Evolutionary conservation across 2,329 filamentous ascomycete genomes (phyloP).

Genomic region (Torrubiella hemipterigena): DNA sequence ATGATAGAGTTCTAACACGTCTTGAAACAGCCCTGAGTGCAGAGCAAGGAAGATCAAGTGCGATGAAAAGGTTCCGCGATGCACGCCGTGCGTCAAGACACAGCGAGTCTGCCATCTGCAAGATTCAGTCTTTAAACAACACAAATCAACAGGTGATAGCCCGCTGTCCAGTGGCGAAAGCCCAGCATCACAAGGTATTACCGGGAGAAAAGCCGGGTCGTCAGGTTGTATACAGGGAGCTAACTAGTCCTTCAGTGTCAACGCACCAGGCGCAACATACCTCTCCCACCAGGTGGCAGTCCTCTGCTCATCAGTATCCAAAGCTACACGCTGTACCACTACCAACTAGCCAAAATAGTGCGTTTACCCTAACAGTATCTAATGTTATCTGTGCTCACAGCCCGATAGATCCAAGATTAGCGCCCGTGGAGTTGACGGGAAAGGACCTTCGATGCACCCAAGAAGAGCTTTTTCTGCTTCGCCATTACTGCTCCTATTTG

Average conservation of each 20-base stretch:
- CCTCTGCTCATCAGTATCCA: neutral
- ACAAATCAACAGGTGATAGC: neutral
- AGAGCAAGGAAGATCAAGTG: neutral
- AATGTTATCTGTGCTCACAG: neutral
- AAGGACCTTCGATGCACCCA: neutral
- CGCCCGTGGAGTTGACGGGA: neutral
- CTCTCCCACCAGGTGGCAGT: neutral
- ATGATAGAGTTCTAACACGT: neutral
- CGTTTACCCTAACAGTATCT: too few species aligned
- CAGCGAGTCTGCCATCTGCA: neutral
- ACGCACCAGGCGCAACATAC: neutral
- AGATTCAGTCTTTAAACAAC: neutral
- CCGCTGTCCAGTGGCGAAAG: too few species aligned
- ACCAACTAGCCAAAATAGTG: too few species aligned
- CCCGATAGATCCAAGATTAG: neutral
- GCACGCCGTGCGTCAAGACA: neutral
- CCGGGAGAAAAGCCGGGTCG: neutral
- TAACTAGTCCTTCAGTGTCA: neutral
- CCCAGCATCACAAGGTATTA: neutral
- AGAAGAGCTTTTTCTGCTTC: neutral
- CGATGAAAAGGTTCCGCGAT: neutral
- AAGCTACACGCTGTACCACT: neutral
- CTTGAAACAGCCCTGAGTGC: neutral
- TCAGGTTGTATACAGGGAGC: neutral
- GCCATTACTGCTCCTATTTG: neutral